These are phyloP conservation scores for Pseudogymnoascus sp. DNA, from an alignment of 2,329 filamentous ascomycete genomes.

Conservation along the genomic window DNA sequence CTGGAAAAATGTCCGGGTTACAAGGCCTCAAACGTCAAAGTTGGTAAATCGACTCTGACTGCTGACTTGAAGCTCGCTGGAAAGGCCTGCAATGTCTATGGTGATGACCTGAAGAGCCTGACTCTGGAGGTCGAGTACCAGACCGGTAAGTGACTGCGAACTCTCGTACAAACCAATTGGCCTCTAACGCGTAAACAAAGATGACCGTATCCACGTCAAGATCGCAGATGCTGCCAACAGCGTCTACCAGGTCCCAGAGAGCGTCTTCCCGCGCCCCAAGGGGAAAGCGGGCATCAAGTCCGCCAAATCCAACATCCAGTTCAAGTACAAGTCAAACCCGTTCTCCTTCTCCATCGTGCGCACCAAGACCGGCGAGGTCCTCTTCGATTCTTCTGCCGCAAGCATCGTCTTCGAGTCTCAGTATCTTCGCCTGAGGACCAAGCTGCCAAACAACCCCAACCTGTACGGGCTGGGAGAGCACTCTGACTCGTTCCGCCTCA, in stretches of 20 bases:
- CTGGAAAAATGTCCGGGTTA: constrained; percentile 42
- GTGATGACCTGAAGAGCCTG: constrained; percentile 46
- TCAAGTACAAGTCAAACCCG: constrained; percentile 44
- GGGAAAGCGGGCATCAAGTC: constrained; percentile 26
- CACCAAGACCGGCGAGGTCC: constrained; percentile 38
- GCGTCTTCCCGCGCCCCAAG: constrained; percentile 45
- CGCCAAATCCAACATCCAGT: constrained; percentile 37
- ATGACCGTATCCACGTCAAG: constrained; percentile 53
- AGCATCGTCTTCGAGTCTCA: constrained; percentile 55
- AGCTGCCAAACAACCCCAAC: constrained; percentile 48
- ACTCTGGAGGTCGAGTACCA: constrained; percentile 54
- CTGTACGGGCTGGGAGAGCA: constrained; percentile 61
- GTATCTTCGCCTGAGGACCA: constrained; percentile 54
- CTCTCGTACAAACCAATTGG: neutral
- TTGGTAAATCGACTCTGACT: constrained; percentile 37
- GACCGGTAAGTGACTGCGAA: constrained; percentile 35
- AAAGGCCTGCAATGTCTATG: constrained; percentile 51
- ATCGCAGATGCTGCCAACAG: constrained; percentile 51
- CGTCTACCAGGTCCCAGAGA: constrained; percentile 55
- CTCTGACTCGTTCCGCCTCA: constrained; percentile 49
- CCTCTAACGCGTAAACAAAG: constrained; percentile 27
- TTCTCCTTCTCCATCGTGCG: constrained; percentile 53
- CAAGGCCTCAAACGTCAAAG: constrained; percentile 40
- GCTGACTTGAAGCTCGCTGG: constrained; percentile 52
- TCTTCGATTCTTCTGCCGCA: constrained; percentile 53